These are phyloP conservation scores for Microsporum canis DNA, from an alignment of 2,329 filamentous ascomycete genomes.

Conservation along the genomic window DNA sequence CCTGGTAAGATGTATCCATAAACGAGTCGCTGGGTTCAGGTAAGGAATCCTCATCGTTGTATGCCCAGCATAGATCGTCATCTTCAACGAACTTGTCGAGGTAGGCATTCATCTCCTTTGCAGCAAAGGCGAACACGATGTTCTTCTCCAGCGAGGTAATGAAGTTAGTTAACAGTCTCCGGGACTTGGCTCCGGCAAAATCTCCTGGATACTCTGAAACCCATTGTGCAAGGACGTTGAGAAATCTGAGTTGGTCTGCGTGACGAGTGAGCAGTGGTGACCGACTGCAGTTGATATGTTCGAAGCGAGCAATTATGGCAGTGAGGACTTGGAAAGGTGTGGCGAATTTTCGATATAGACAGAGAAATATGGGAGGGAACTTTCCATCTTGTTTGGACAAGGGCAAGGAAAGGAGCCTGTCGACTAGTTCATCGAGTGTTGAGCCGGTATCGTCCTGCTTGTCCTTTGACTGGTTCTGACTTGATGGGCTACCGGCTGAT, in stretches of 20 bases:
- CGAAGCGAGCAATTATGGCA: constrained; percentile 52
- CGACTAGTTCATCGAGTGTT: constrained; percentile 59
- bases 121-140: constrained; percentile 72
- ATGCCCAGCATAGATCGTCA: constrained; percentile 90
- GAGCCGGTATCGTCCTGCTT: constrained; percentile 29
- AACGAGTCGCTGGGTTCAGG: constrained; percentile 32
- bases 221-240: constrained; percentile 80
- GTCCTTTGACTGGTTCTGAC: constrained; percentile 23
- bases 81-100: constrained; percentile 69
- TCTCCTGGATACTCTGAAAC: constrained; percentile 82
- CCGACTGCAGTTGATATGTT: constrained; percentile 62
- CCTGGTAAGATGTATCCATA: constrained; percentile 32
- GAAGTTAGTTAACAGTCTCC: constrained; percentile 61
- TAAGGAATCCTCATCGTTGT: constrained; percentile 50
- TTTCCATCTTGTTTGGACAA: constrained; percentile 81
- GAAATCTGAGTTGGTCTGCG: constrained; percentile 68
- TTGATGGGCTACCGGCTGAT: constrained; percentile 17
- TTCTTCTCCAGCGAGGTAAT: constrained; percentile 62
- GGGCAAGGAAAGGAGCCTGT: constrained; percentile 70
- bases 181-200: constrained; percentile 68
- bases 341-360: constrained; percentile 87
- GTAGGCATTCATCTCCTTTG: constrained; percentile 71
- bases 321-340: constrained; percentile 67
- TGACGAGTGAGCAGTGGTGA: constrained; percentile 66
- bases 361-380: constrained; percentile 79